Evolutionary conservation across 1,284 basidiomycete species (phyloP).

Genomic region (Melampsora larici-populina): DNA sequence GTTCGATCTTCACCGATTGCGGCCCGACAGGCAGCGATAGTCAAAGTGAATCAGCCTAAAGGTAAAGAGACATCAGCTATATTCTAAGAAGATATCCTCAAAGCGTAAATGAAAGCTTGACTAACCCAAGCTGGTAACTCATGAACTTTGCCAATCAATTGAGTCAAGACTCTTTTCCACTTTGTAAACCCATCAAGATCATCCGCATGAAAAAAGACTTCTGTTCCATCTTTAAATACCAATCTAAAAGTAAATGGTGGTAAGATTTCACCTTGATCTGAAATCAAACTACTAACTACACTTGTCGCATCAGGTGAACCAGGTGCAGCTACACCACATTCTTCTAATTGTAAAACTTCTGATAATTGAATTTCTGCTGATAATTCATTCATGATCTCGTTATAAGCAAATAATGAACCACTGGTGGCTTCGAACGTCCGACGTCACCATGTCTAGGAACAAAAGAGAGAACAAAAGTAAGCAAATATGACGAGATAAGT

Average conservation of each 20-base stretch:
- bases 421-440: constrained; percentile 40
- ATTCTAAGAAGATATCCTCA: no score
- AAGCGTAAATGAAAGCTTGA: not conserved
- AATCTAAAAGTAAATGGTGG: constrained; percentile 41
- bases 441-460: constrained; percentile 34
- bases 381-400: constrained; percentile 41
- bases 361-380: constrained; percentile 38
- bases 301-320: not conserved
- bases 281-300: constrained; percentile 16
- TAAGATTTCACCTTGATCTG: constrained; percentile 35
- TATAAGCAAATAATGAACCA: constrained; percentile 39
- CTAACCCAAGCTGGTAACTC: constrained; percentile 39
- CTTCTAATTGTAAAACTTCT: constrained; percentile 29
- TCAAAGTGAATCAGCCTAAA: constrained; percentile 35
- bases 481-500: no score
- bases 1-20: not conserved
- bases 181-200: constrained; percentile 22
- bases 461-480: not conserved
- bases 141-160: constrained; percentile 36
- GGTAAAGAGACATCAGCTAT: not conserved
- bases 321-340: constrained; percentile 6
- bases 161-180: constrained; percentile 39
- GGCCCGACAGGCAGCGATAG: constrained; percentile 3
- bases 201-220: constrained; percentile 42
- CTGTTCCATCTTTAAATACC: constrained; percentile 41